Conservation (phyloP, 2,329 filamentous ascomycete genomes). For the Verticillium tricorpus region DNA sequence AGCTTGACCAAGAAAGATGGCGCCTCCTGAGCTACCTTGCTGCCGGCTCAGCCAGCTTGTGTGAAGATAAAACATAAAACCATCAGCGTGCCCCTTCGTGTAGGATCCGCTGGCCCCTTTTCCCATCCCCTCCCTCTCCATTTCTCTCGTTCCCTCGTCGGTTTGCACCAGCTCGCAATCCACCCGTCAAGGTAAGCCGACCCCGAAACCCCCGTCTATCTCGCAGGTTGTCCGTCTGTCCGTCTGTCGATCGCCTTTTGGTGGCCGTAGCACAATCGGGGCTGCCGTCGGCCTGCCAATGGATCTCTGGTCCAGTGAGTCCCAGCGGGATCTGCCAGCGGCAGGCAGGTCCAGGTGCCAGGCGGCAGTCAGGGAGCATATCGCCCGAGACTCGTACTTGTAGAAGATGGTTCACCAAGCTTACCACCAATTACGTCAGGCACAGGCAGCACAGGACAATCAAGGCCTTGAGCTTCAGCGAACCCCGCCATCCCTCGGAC, state of each 20-base stretch:
- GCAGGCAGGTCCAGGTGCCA: background rate
- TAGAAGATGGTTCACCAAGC: background rate
- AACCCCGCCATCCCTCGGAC: background rate
- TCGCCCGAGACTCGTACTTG: background rate
- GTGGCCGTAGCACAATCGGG: background rate
- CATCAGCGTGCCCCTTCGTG: background rate
- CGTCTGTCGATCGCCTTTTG: background rate
- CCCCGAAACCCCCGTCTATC: background rate
- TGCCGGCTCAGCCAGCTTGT: background rate
- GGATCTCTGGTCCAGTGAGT: background rate
- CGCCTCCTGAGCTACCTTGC: background rate
- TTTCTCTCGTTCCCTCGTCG: background rate
- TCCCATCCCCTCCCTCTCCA: background rate
- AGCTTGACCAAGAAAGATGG: background rate
- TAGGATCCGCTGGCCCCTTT: background rate
- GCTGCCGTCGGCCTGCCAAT: background rate
- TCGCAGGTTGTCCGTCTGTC: background rate
- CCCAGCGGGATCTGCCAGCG: background rate
- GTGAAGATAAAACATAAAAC: background rate
- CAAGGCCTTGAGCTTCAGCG: background rate
- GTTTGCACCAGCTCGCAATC: background rate
- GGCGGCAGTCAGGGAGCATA: background rate
- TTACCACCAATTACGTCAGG: conserved; percentile 1
- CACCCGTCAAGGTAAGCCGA: background rate
- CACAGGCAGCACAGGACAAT: background rate